Evolutionary conservation across 345 rosid genomes (phyloP), one percentile per base, ranked within the genome.

Genomic region (Xanthoceras sorbifolium): DNA sequence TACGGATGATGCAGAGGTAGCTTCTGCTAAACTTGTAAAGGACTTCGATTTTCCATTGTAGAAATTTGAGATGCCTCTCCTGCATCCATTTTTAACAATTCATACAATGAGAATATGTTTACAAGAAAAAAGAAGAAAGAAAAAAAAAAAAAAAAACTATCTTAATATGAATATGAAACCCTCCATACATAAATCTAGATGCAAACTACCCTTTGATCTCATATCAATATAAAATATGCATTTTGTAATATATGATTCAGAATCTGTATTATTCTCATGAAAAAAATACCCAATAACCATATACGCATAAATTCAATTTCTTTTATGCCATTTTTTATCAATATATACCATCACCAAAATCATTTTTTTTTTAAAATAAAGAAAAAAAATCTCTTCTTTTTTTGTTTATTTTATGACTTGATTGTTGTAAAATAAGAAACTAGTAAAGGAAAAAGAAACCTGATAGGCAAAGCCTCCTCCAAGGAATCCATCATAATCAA

Each of bases 21-120:
- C 90, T 2, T 81, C 89, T 0, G 81, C 85, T 59, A 96, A 68
- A 74, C 84, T 92, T 0, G 98, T 87, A 67, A 85, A 96, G 0
- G 97, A 92, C 82, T 87, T 93, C 0, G 99, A 93, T 81, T 93
- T 96, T 6, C 99, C 99, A 63, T 71, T 81, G 82, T 92, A 96
- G 80, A 84, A 93, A 40, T 77, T 91, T 0, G 99, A 96, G 61
- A 96, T 91, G 12, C 98, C 94, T 81, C 86, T 88, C 87, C 98
- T 92, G 90, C 73, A 80, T 75, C 34, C 78, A 78, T 46, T 64
- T 57, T 23, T 0, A 60, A 28, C 32, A 31, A 42, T 20, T 28
- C 52, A 15, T 2, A 3, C 9, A 5, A 8, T 18, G 22, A 65
- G 12, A 5, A 20, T 11, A 23, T 5, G 5, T 14, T 38, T 55